Evolutionary conservation across 768 basidiomycete genomes (phyloP), one percentile per base, ranked within the genome.

Genomic region (Suillus clintonianus): DNA sequence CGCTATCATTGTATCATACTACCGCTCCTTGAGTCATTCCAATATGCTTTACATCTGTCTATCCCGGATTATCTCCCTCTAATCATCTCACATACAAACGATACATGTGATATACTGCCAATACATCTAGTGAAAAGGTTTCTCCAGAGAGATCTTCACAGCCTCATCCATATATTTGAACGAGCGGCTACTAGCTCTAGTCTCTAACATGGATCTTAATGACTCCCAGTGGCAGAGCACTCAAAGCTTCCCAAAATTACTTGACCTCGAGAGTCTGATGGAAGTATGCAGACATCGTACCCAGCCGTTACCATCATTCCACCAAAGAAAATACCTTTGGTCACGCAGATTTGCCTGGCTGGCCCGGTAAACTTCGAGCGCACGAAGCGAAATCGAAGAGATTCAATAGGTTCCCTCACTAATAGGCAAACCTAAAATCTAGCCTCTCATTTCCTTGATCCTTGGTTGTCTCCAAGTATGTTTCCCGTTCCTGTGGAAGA

Each of bases 361-460:
- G 41, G 36, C 36, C 36, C 15, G 7, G 41, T 19, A 9, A 11
- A 53, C 30, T 53, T 53, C 24, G 27, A 24, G 22, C 24, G 15
- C 13, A 27, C 47, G 19, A 24, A 48, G 24, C 30, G 13, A 2
- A 32, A 32, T 27, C 48, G 27, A 53, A 53, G 15, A 11, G 3
- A 8, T 11, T 2, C 30, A 53, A 19, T 10, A 45, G 10, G n/a
- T 53, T n/a, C n/a, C n/a, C 51, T 5, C 30, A 11, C 51, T 55
- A 88, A 70, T 88, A 86, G 6, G 81, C 83, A 64, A 89, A 89
- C 15, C 86, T 78, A 76, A 89, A 89, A 67, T 89, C 86, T 63
- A 89, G 71, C 41, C 86, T 75, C 64, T 81, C 72, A 66, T 88
- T 89, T 30, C 88, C 87, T 65, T 81, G 76, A 61, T 90, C 88